Evolutionary conservation across 768 basidiomycete species (phyloP), one percentile per base, ranked within the genome.

Genomic region (Lactarius indigo): DNA sequence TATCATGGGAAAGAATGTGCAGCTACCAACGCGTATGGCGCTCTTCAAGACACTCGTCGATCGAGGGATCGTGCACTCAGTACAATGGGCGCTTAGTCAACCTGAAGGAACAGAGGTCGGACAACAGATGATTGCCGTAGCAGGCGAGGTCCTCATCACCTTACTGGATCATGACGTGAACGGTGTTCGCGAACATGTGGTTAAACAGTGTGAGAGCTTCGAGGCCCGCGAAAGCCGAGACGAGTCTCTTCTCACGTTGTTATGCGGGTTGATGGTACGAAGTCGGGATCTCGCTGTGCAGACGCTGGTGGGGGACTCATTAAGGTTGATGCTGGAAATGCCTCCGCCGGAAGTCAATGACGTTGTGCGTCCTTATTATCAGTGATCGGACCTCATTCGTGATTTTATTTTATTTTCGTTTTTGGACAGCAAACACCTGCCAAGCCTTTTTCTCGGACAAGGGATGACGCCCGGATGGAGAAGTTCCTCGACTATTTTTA

Each of bases 1-100:
- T 73, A 83, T 89, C 64, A 96, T 99, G 92, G 95, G 92, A 66
- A 99, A 98, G 83, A 95, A 94, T 74, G 90, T 98, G 10, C 96
- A 98, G 75, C 82, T 97, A 20, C 89, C 91, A 18, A 85, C 90
- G 18, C 90, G 97, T 42, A 82, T 96, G 75, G 80, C 85, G 2
- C 84, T 98, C 12, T 98, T 96, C 79, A 88, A 94, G 57, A 83
- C 87, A 9, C 84, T 98, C 28, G 87, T 96, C 59, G 94, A 97
- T 68, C 85, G 90, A 7, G 96, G 94, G 1, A 83, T 98, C 54
- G 80, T 98, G 2, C 90, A 90, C 69, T 91, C 91, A n/a, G 86
- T 96, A 17, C 93, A 97, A 73, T 96, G 94, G 92, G 94, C 94
- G 1, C 83, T 98, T 57, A 79, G 80, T n/a, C 82, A 89, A 35